Conservation (phyloP, 2,329 filamentous ascomycete genomes). For the Fusarium keratoplasticum region DNA sequence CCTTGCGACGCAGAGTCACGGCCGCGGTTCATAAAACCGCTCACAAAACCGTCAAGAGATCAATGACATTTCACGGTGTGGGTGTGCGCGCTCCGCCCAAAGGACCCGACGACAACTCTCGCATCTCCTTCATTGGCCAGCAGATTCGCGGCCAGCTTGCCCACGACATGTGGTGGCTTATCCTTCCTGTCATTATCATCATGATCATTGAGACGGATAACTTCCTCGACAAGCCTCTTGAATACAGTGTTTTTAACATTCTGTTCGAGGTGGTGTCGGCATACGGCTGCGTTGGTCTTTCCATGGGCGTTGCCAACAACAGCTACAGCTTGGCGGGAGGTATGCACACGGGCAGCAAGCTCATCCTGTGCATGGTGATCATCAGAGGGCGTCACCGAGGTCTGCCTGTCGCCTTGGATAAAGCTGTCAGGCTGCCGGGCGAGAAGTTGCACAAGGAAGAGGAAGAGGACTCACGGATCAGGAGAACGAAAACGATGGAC, state of each 20-base stretch:
- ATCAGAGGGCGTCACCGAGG: constrained; percentile 68
- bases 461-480: constrained; percentile 46
- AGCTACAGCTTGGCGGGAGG: constrained; percentile 67
- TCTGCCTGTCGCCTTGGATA: constrained; percentile 66
- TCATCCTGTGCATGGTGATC: constrained; percentile 69
- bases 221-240: constrained; percentile 62
- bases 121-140: constrained; percentile 62
- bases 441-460: constrained; percentile 47
- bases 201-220: constrained; percentile 69
- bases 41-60: constrained; percentile 51
- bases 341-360: constrained; percentile 66
- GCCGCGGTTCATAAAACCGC: constrained; percentile 50
- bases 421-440: constrained; percentile 60
- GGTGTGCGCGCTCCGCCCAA: constrained; percentile 48
- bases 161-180: constrained; percentile 76
- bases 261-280: constrained; percentile 68
- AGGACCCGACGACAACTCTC: constrained; percentile 49
- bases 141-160: constrained; percentile 74
- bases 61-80: constrained; percentile 58
- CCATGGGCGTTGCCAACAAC: constrained; percentile 64
- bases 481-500: constrained; percentile 44
- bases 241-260: constrained; percentile 70
- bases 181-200: constrained; percentile 70
- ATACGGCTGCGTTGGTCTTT: constrained; percentile 73
- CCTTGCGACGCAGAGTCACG: constrained; percentile 38